Evolutionary conservation across 805 yeast genomes (phyloP), one percentile per base, ranked within the genome.

Genomic region (Sungouiella thailandica): DNA sequence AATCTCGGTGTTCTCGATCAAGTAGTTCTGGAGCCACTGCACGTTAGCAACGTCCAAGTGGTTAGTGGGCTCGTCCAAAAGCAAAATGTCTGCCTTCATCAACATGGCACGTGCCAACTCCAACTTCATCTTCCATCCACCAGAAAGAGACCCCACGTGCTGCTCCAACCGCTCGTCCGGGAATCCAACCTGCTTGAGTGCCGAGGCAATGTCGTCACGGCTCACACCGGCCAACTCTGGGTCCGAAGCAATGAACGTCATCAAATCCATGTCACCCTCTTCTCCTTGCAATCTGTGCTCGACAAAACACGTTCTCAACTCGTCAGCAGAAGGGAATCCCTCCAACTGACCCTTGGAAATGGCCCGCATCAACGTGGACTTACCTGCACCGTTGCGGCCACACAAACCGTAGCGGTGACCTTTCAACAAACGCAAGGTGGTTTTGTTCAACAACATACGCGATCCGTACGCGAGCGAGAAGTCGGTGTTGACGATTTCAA

Each of bases 101-200:
- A 90, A 71, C 96, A 90, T 89, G 23, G 97, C 98, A 68, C 97
- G 82, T n/a, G 97, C 98, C 53, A 90, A 72, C 65, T 89, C 97
- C 49, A 90, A 75, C 68, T 90, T 90, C 98, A 90, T 90, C 67
- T 93, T 93, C 98, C 98, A 90, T 62, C 98, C 98, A 63, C 98
- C 98, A 28, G 96, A 86, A 39, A 90, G 70, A 2, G 97, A 85
- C 25, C 96, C 96, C 37, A 93, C 96, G 29, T 85, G 76, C 65
- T 89, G 97, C 19, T 76, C 74, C 58, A 95, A 76, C 68, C 96
- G 80, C 55, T 81, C 90, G 36, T 83, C 93, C 47, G 93, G 81
- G 61, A 90, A 90, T 2, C 97, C 97, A 60, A 90, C 97, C 32
- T 76, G 77, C 29, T 67, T 78, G 40, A 90, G 72, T 17, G 96